phyloP scores from a whole-genome alignment of 2,329 filamentous ascomycete species.

The Trematosphaeria pertusa region DNA sequence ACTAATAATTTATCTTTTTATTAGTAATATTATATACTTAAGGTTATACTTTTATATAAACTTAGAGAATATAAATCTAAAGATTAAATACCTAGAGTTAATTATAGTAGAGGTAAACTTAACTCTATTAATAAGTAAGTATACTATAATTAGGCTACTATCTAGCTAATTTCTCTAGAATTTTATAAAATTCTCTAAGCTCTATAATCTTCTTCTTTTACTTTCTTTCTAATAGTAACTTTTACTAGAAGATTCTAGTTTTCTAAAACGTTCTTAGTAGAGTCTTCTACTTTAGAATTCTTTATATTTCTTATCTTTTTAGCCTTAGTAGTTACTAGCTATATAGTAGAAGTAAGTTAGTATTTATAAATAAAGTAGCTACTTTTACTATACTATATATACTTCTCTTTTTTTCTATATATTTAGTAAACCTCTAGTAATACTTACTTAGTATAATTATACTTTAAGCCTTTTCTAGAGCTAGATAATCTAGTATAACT shows the following conservation, averaged over 20 bases:
- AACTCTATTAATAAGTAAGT: constrained; percentile 3
- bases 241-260: neutral
- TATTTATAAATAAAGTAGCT: neutral
- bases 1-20: neutral
- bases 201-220: neutral
- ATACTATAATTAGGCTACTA: constrained; percentile 2
- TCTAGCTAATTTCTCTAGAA: constrained; percentile 2
- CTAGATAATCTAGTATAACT: neutral
- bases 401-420: neutral
- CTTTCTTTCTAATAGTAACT: neutral
- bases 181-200: neutral
- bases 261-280: neutral
- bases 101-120: neutral
- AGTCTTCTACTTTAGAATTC: neutral
- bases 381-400: constrained; percentile 1
- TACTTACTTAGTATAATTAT: no score
- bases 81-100: neutral
- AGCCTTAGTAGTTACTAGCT: neutral
- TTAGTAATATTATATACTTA: neutral
- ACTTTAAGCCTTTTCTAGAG: neutral
- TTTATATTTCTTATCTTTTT: neutral
- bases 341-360: no score
- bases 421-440: no score
- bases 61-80: constrained; percentile 1
- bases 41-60: constrained; percentile 1